A percentile compares a stretch with the other conserved stretches of the same genome.
phyloP scores from a whole-genome alignment of 2,329 filamentous ascomycete genomes.

The Leptographium lundbergii region DNA sequence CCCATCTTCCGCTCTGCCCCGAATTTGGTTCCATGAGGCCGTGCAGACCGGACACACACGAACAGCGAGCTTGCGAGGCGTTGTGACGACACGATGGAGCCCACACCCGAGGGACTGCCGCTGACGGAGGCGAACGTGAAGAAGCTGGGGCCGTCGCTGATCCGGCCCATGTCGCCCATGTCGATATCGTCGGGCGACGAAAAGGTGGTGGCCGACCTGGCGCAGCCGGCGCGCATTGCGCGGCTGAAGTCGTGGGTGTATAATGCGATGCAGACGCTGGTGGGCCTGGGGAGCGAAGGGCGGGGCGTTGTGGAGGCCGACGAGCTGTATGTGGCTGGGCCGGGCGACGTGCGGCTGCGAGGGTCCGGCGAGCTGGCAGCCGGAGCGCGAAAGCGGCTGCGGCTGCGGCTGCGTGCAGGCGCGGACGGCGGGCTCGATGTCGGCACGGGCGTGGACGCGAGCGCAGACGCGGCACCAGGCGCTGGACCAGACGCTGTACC shows the following conservation, averaged over 20 bases:
- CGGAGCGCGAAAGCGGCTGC: background rate
- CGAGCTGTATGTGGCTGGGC: conserved; percentile 8
- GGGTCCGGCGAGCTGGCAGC: background rate
- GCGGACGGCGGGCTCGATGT: background rate
- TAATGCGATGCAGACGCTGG: conserved; percentile 7
- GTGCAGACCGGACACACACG: background rate
- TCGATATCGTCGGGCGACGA: conserved; percentile 5
- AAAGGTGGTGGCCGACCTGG: background rate
- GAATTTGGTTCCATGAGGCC: too few relatives aligned
- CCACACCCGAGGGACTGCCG: background rate
- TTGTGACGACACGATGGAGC: background rate
- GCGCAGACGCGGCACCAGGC: too few relatives aligned
- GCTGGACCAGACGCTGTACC: too few relatives aligned
- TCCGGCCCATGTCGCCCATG: conserved; percentile 8
- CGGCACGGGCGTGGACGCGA: background rate
- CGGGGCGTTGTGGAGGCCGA: background rate
- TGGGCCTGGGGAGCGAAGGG: conserved; percentile 5
- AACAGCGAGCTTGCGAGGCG: background rate
- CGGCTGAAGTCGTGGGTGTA: conserved; percentile 6
- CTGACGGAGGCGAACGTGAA: conserved; percentile 8
- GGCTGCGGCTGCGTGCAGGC: background rate
- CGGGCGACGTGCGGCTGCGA: conserved; percentile 7
- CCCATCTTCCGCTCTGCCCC: background rate
- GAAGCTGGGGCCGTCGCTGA: conserved; percentile 6
- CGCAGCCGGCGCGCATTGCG: background rate